A percentile compares a stretch with the other conserved stretches of the same genome.
Evolutionary conservation across 495 filamentous ascomycete species (phyloP).

Genomic region (Hypoxylon rickii): DNA sequence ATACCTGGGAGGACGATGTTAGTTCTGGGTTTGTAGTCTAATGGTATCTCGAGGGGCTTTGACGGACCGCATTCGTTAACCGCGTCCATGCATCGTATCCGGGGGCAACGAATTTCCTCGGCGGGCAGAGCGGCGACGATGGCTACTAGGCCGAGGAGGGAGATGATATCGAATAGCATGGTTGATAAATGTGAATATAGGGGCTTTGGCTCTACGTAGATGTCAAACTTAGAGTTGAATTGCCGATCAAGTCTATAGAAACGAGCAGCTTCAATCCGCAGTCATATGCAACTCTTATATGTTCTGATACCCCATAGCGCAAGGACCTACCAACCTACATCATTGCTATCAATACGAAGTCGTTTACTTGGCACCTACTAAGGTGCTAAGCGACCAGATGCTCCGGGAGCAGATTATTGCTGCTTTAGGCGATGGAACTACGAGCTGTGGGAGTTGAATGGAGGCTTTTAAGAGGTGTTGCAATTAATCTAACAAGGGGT

Average conservation of each 20-base stretch:
- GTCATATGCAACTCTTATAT: slow-evolving; percentile 3
- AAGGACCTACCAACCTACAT: neutral
- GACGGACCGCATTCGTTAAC: slow-evolving; percentile 28
- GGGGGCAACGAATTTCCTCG: slow-evolving; percentile 11
- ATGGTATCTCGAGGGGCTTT: neutral
- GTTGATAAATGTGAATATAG: neutral
- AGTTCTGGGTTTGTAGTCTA: neutral
- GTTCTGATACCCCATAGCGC: neutral
- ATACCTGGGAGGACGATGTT: slow-evolving; percentile 8
- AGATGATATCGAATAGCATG: slow-evolving; percentile 24
- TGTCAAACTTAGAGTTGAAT: neutral
- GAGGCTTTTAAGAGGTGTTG: neutral
- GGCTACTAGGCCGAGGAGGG: slow-evolving; percentile 14
- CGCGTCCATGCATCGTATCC: slow-evolving; percentile 17
- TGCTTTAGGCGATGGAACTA: slow-evolving; percentile 8
- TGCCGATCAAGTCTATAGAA: slow-evolving; percentile 1
- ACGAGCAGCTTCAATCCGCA: too few species aligned
- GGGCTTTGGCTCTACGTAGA: neutral
- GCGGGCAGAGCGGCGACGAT: slow-evolving; percentile 9
- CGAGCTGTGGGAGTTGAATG: slow-evolving; percentile 4
- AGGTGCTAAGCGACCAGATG: slow-evolving; percentile 1
- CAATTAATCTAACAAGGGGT: slow-evolving; percentile 16
- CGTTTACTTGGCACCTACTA: slow-evolving; percentile 19
- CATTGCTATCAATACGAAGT: slow-evolving; percentile 14
- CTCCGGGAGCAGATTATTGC: slow-evolving; percentile 16